phyloP scores from a whole-genome alignment of 2,329 filamentous ascomycete species.

The Neocucurbitaria cava region DNA sequence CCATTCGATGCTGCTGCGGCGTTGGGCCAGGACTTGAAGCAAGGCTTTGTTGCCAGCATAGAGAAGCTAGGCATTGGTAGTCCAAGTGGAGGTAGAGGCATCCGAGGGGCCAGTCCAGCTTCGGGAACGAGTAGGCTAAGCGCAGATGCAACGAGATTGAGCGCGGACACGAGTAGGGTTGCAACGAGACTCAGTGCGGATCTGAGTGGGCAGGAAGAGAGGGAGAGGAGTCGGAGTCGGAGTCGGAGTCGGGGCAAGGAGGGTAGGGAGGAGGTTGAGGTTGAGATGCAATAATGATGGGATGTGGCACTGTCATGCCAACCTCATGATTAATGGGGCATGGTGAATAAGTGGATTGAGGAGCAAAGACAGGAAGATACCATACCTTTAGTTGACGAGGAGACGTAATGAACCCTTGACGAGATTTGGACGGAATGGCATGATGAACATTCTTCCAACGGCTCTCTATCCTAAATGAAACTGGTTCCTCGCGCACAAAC shows the following conservation, averaged over 20 bases:
- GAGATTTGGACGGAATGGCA: too few relatives aligned
- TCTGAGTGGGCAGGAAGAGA: slow-evolving; percentile 11
- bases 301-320: too few relatives aligned
- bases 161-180: slow-evolving; percentile 8
- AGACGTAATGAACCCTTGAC: too few relatives aligned
- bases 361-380: too few relatives aligned
- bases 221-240: slow-evolving; percentile 24
- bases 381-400: too few relatives aligned
- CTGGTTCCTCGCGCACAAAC: too few relatives aligned
- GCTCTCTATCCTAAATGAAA: too few relatives aligned
- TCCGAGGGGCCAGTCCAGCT: slow-evolving; percentile 24
- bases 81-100: slow-evolving; percentile 2
- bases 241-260: slow-evolving; percentile 31
- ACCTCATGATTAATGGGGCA: too few relatives aligned
- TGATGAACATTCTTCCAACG: too few relatives aligned
- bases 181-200: slow-evolving; percentile 3
- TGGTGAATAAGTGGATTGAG: too few relatives aligned
- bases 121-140: slow-evolving; percentile 16
- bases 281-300: slow-evolving; percentile 44
- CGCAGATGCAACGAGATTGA: slow-evolving; percentile 16
- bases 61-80: slow-evolving; percentile 37
- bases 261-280: slow-evolving; percentile 37
- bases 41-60: slow-evolving; percentile 41
- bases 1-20: slow-evolving; percentile 38
- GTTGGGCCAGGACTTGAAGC: slow-evolving; percentile 36